Evolutionary conservation across 1,139 yeast species (phyloP).

Genomic region (Hanseniaspora gamundiae): DNA sequence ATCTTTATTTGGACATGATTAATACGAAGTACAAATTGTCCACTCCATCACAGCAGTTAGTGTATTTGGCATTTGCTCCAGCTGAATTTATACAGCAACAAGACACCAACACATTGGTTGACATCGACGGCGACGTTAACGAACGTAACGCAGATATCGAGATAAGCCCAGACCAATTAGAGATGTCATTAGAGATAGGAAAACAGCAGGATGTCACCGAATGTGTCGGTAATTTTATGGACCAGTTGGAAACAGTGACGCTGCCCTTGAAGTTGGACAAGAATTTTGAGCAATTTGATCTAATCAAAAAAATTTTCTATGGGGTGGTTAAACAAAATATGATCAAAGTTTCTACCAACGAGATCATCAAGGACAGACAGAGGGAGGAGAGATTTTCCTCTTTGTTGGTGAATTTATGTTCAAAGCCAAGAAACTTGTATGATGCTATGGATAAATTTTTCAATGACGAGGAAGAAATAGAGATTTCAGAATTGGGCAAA

Average conservation of each 20-base stretch:
- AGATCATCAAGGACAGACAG: constrained; percentile 19
- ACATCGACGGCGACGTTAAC: background rate
- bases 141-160: constrained; percentile 16
- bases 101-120: constrained; percentile 8
- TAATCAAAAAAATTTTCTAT: constrained; percentile 66
- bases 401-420: constrained; percentile 72
- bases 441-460: constrained; percentile 83
- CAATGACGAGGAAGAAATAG: constrained; percentile 53
- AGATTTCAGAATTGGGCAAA: constrained; percentile 51
- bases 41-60: constrained; percentile 72
- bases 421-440: constrained; percentile 77
- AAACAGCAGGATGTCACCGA: constrained; percentile 97
- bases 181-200: constrained; percentile 65
- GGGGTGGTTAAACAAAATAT: constrained; percentile 56
- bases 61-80: constrained; percentile 78
- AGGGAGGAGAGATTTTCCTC: constrained; percentile 72
- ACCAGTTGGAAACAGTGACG: constrained; percentile 83
- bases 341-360: constrained; percentile 23
- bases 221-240: constrained; percentile 89
- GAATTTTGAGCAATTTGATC: constrained; percentile 74
- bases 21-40: constrained; percentile 52
- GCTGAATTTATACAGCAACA: constrained; percentile 32
- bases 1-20: constrained; percentile 59
- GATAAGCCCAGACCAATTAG: constrained; percentile 48
- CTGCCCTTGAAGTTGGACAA: constrained; percentile 52